Evolutionary conservation across 2,329 filamentous ascomycete species (phyloP), one percentile per base, ranked within the genome.

Genomic region (Ophiosphaerella korrae): DNA sequence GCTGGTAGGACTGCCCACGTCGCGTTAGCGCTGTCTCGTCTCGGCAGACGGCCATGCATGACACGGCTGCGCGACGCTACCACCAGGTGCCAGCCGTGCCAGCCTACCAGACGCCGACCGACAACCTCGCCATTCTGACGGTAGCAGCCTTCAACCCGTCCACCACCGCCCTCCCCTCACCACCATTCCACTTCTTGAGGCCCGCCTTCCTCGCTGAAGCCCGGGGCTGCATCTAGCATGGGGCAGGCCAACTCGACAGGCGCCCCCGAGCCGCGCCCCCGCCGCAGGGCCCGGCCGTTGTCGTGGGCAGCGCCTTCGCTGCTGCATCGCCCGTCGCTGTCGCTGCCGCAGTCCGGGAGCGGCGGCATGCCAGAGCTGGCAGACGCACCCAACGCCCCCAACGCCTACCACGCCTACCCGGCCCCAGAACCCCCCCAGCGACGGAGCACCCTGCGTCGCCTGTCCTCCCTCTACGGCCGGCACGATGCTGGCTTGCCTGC

Each of bases 231-330:
- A 47, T 29, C 7, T 50, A 63, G 49, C 44, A 75, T 75, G 73
- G 73, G 73, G 51, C 73, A 73, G 65, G 66, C 68, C 57, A 68
- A 62, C 57, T 75, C 74, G 18, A 62, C 65, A 58, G 64, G 60
- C 54, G 52, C 58, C 52, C 39, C 62, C 31, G 60, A 63, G 38
- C 53, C 59, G 48, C 58, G 60, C 32, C 51, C 60, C 46, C 66
- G 65, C 53, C 63, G 56, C 53, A 59, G 66, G 52, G 37, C 60
- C 48, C 71, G 71, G 42, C 67, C 69, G 45, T 46, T 56, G 18
- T 73, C 70, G 45, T 72, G 70, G 70, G 67, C 26, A 2, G 26
- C 66, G 53, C 67, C 64, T 45, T 61, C 62, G 52, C 52, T 63
- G 55, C 55, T 58, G 45, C 42, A 45, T 53, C 54, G 52, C 41